These are phyloP conservation scores for Ichthyophthirius multifiliis DNA, from an alignment of 169 alveolate species.

Conservation along the genomic window DNA sequence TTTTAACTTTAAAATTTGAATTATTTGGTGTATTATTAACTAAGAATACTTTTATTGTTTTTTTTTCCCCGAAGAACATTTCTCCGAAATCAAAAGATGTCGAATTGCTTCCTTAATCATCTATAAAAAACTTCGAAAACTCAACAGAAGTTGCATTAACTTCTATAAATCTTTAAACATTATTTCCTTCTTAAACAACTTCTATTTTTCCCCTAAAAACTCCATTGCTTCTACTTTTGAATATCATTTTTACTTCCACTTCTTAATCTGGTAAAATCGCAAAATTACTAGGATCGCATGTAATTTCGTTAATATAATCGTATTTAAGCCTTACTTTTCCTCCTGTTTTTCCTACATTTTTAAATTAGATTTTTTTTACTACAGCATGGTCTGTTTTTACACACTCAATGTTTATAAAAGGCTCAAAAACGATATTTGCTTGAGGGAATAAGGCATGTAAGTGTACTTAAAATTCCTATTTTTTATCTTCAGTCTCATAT, in stretches of 20 bases:
- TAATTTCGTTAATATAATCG: conserved; percentile 57
- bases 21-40: conserved; percentile 80
- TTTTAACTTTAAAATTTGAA: conserved; percentile 60
- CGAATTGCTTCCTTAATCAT: conserved; percentile 72
- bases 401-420: conserved; percentile 64
- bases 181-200: conserved; percentile 48
- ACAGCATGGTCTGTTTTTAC: conserved; percentile 70
- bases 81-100: conserved; percentile 73
- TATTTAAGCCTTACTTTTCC: conserved; percentile 61
- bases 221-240: conserved; percentile 65
- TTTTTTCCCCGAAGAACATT: conserved; percentile 75
- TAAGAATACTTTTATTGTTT: conserved; percentile 70
- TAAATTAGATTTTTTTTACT: conserved; percentile 63
- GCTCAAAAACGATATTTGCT: conserved; percentile 36
- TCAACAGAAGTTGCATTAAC: conserved; percentile 45
- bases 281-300: conserved; percentile 52
- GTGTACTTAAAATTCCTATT: conserved; percentile 28
- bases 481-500: conserved; percentile 35
- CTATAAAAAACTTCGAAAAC: conserved; percentile 64
- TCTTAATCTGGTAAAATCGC: conserved; percentile 48
- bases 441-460: conserved; percentile 34
- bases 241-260: conserved; percentile 29
- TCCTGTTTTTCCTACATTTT: conserved; percentile 76
- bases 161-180: conserved; percentile 39
- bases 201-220: conserved; percentile 60